Evolutionary conservation across 495 filamentous ascomycete genomes (phyloP).

Genomic region (Xylaria palmicola): DNA sequence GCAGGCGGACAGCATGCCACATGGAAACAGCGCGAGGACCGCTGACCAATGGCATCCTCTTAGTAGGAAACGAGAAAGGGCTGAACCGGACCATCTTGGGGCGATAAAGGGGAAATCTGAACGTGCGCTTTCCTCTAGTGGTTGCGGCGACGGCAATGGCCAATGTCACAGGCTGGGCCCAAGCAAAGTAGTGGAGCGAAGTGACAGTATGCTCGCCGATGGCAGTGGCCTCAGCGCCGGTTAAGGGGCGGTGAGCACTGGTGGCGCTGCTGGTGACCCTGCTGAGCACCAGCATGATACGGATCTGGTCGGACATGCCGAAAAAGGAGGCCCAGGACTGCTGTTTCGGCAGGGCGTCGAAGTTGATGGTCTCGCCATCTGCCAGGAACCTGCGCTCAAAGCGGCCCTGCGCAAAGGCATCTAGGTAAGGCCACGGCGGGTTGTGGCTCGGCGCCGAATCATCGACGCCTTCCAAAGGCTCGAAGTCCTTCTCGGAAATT

Average conservation of each 20-base stretch:
- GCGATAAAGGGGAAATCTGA: slow-evolving; percentile 24
- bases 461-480: neutral
- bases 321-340: slow-evolving; percentile 13
- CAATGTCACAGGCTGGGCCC: neutral
- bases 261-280: neutral
- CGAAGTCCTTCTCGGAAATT: slow-evolving; percentile 1
- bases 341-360: slow-evolving; percentile 16
- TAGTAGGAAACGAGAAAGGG: slow-evolving; percentile 20
- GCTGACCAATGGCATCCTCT: neutral
- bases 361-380: slow-evolving; percentile 26
- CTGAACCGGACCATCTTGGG: slow-evolving; percentile 17
- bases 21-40: neutral
- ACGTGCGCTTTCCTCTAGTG: neutral
- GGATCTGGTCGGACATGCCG: neutral
- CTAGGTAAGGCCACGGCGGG: slow-evolving; percentile 19
- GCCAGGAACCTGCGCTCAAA: slow-evolving; percentile 24
- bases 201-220: slow-evolving; percentile 12
- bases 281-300: neutral
- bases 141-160: neutral
- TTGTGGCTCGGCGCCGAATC: slow-evolving; percentile 9
- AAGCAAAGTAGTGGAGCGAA: neutral
- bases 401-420: slow-evolving; percentile 3
- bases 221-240: slow-evolving; percentile 17
- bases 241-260: slow-evolving; percentile 16
- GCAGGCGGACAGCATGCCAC: slow-evolving; percentile 19